These are phyloP conservation scores for Daldinia decipiens DNA, from an alignment of 495 filamentous ascomycete genomes.

Conservation along the genomic window DNA sequence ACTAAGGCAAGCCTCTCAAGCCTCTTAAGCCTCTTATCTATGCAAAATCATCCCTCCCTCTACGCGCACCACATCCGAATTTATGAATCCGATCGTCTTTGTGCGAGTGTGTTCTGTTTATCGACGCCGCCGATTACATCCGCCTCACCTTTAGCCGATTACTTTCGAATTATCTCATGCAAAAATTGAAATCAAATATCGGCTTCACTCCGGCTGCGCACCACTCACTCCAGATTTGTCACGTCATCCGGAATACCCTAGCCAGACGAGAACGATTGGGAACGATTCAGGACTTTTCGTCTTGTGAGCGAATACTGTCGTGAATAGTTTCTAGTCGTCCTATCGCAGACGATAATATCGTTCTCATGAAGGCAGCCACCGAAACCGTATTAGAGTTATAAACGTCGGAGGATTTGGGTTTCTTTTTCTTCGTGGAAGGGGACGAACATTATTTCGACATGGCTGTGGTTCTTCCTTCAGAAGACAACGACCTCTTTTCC, in stretches of 20 bases:
- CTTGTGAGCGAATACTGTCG: neutral
- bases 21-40: slow-evolving; percentile 31
- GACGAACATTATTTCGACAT: slow-evolving; percentile 43
- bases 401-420: slow-evolving; percentile 34
- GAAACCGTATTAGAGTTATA: slow-evolving; percentile 25
- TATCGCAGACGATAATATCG: slow-evolving; percentile 19
- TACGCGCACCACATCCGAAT: slow-evolving; percentile 18
- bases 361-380: slow-evolving; percentile 34
- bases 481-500: slow-evolving; percentile 59
- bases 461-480: slow-evolving; percentile 58
- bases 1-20: slow-evolving; percentile 13
- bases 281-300: slow-evolving; percentile 11
- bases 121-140: slow-evolving; percentile 6
- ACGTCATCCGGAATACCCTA: slow-evolving; percentile 31
- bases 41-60: slow-evolving; percentile 26
- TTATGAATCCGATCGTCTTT: slow-evolving; percentile 20
- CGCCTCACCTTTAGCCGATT: slow-evolving; percentile 7
- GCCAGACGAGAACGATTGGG: slow-evolving; percentile 8
- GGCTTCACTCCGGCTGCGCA: slow-evolving; percentile 23
- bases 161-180: slow-evolving; percentile 6
- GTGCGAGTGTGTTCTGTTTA: slow-evolving; percentile 1
- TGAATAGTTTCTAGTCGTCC: slow-evolving; percentile 17
- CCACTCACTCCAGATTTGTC: slow-evolving; percentile 12
- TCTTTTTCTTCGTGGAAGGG: slow-evolving; percentile 17
- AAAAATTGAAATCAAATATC: slow-evolving; percentile 18